Percentiles rank a stretch among this genome's conserved stretches.
phyloP scores from a whole-genome alignment of 306 rosid genomes.

The Rosa chinensis region DNA sequence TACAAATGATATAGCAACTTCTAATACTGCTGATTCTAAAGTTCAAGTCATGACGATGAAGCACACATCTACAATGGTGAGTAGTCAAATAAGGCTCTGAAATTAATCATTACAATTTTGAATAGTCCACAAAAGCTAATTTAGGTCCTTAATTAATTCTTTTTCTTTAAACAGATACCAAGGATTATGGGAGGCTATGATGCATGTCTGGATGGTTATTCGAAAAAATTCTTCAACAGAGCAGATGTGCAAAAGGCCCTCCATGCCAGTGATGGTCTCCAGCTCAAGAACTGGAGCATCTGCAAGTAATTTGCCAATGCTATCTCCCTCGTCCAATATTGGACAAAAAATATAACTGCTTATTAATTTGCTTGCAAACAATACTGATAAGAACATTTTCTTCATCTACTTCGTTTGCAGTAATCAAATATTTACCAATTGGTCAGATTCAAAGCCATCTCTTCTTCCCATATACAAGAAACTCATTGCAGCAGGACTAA shows the following conservation, averaged over 20 bases:
- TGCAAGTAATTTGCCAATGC: conserved; percentile 62
- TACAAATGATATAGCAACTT: conserved; percentile 37
- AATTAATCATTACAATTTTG: not conserved
- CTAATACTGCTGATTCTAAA: conserved; percentile 12
- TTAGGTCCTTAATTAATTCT: not conserved
- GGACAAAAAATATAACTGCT: not conserved
- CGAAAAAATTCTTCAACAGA: conserved; percentile 57
- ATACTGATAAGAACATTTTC: not conserved
- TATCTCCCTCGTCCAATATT: not conserved
- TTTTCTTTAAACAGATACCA: conserved; percentile 52
- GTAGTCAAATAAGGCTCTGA: not conserved
- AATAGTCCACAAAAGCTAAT: not conserved
- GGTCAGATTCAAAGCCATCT: conserved; percentile 63
- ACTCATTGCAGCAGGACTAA: conserved; percentile 72
- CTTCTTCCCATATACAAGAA: conserved; percentile 79
- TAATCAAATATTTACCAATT: conserved; percentile 34
- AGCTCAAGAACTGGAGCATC: conserved; percentile 72
- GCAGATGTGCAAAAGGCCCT: conserved; percentile 81
- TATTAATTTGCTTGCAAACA: not conserved
- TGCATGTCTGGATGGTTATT: conserved; percentile 74
- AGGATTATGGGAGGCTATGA: conserved; percentile 90
- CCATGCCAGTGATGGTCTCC: conserved; percentile 65
- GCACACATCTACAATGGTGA: conserved; percentile 49
- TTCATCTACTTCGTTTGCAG: conserved; percentile 38
- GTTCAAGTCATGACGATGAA: conserved; percentile 35